Conservation (phyloP, 2,329 filamentous ascomycete genomes). For the Colletotrichum sp. region DNA sequence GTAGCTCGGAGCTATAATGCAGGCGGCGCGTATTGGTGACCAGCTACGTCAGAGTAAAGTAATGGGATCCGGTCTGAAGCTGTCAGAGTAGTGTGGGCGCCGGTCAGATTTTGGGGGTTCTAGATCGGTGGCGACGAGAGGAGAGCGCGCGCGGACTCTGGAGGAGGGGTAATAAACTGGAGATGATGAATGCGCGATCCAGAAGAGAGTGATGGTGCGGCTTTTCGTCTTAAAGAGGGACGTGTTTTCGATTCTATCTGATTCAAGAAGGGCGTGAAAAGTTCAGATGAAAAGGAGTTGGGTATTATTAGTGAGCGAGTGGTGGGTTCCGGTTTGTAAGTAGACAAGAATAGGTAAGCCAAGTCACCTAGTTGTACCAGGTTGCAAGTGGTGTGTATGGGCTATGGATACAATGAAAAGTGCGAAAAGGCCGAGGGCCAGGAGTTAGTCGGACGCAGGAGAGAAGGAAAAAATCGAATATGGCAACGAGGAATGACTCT, state of each 20-base stretch:
- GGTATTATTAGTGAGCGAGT: not conserved
- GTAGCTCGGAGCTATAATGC: not conserved
- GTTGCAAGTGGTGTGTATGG: not conserved
- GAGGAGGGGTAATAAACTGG: constrained; percentile 12
- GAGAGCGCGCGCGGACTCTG: not conserved
- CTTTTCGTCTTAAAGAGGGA: not conserved
- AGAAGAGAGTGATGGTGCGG: not conserved
- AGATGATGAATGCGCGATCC: not conserved
- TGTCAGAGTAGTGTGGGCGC: not conserved
- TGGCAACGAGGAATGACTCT: constrained; percentile 14
- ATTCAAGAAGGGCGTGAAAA: not conserved
- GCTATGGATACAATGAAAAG: not conserved
- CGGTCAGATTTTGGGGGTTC: constrained; percentile 2
- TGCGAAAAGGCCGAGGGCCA: not conserved
- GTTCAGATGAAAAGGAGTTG: not conserved
- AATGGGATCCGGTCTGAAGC: not conserved
- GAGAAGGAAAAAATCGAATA: not conserved
- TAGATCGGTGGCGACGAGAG: constrained; percentile 1
- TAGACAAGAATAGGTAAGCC: not conserved
- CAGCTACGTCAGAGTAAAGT: constrained; percentile 11
- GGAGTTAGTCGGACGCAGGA: not conserved
- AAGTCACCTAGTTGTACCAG: not conserved
- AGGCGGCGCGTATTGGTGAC: not conserved
- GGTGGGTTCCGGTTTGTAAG: not conserved
- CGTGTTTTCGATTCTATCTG: not conserved